phyloP scores from a whole-genome alignment of 179 eudicot genomes.

The Beta macrorhiza region DNA sequence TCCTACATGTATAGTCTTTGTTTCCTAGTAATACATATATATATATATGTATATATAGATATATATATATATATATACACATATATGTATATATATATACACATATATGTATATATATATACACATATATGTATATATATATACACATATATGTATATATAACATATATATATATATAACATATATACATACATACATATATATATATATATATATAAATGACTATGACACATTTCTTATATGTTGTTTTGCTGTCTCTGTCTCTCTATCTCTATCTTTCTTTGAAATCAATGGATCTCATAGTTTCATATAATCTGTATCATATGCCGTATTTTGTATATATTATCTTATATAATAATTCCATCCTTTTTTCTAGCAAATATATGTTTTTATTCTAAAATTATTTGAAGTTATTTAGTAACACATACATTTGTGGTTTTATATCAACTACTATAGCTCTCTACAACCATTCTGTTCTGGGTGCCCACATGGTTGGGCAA shows the following conservation, averaged over 20 bases:
- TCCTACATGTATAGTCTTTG: not conserved
- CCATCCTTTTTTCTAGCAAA: slow-evolving; percentile 21
- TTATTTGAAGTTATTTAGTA: slow-evolving; percentile 35
- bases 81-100: not conserved
- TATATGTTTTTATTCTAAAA: slow-evolving; percentile 28
- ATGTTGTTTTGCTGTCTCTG: not conserved
- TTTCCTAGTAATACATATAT: not conserved
- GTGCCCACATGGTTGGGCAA: slow-evolving; percentile 74
- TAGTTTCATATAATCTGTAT: slow-evolving; percentile 5
- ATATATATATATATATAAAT: not conserved
- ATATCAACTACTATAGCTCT: slow-evolving; percentile 75
- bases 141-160: not conserved
- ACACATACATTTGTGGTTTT: slow-evolving; percentile 37
- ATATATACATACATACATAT: not conserved
- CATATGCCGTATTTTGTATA: not conserved
- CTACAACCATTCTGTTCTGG: slow-evolving; percentile 77
- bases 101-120: not conserved
- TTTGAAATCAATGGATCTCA: not conserved
- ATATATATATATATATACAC: too few species aligned
- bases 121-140: not conserved
- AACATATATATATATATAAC: not conserved
- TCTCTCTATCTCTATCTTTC: not conserved
- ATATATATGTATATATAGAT: not conserved
- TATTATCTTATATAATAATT: slow-evolving; percentile 20
- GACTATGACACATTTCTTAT: not conserved